Evolutionary conservation across 2,329 filamentous ascomycete genomes (phyloP).

Genomic region (Anthostomella pinea): DNA sequence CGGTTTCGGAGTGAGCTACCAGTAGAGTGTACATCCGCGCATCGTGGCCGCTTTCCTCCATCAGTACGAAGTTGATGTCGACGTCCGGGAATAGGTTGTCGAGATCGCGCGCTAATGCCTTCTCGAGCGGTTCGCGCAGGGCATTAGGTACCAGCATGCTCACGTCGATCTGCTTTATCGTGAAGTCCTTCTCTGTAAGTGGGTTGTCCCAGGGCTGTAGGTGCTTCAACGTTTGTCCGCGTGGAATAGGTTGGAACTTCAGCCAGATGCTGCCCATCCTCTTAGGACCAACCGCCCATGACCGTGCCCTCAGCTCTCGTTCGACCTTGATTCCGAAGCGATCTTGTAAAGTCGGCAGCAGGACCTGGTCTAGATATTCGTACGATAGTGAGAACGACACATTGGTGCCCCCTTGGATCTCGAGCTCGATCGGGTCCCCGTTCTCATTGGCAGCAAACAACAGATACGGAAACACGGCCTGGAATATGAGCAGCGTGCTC

Average conservation of each 20-base stretch:
- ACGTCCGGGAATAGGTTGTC: slow-evolving; percentile 40
- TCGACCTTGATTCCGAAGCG: slow-evolving; percentile 49
- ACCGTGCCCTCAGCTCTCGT: slow-evolving; percentile 42
- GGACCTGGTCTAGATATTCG: slow-evolving; percentile 61
- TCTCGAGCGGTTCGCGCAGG: slow-evolving; percentile 42
- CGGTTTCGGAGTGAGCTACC: slow-evolving; percentile 49
- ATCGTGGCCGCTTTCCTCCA: slow-evolving; percentile 51
- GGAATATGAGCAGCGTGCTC: slow-evolving; percentile 56
- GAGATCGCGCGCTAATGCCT: slow-evolving; percentile 39
- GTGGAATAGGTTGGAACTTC: slow-evolving; percentile 39
- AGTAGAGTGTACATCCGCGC: slow-evolving; percentile 55
- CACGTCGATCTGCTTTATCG: slow-evolving; percentile 46
- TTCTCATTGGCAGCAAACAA: slow-evolving; percentile 49
- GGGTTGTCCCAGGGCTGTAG: slow-evolving; percentile 24
- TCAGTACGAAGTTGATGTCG: slow-evolving; percentile 42
- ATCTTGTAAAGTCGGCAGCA: slow-evolving; percentile 52
- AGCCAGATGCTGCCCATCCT: slow-evolving; percentile 44
- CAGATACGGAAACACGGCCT: slow-evolving; percentile 58
- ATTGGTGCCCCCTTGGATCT: slow-evolving; percentile 59
- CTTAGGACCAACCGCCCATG: slow-evolving; percentile 49
- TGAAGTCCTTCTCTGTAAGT: slow-evolving; percentile 21
- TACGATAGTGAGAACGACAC: slow-evolving; percentile 55
- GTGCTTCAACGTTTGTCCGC: slow-evolving; percentile 37
- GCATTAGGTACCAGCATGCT: slow-evolving; percentile 48
- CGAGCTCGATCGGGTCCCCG: slow-evolving; percentile 45